Evolutionary conservation across 257 asterid genomes (phyloP), one percentile per base, ranked within the genome.

Genomic region (Datura wrightii): DNA sequence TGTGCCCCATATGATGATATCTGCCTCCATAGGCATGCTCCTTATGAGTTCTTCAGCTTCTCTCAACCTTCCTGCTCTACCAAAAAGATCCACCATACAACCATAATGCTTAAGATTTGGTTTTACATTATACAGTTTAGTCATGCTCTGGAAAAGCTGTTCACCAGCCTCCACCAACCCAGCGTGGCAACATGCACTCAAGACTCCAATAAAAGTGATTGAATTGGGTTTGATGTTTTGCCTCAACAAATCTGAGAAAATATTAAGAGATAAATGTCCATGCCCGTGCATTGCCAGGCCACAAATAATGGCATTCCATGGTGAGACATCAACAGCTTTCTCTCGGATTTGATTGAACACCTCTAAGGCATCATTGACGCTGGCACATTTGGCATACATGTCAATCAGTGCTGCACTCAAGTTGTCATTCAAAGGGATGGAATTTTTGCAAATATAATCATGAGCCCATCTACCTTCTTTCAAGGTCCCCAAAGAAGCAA

Each of bases 311-410:
- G 99, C 98, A 79, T 96, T 96, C 99, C 98, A 96, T 66, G 98
- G 98, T 1, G 98, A 96, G 76, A 94, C 90, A 8, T 87, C 91
- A 3, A 19, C 79, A 42, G 93, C 85, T 84, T 85, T 87, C 63
- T 94, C 92, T 66, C 85, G 90, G 60, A 89, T 87, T 86, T 89
- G 93, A 83, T 88, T 24, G 79, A 94, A 96, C 14, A 88, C 84
- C 84, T 93, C 92, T 46, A 92, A 87, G 82, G 99, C 98, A 2
- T 79, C 84, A 82, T 85, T 79, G 79, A 94, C 89, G 81, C 89
- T 90, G 80, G 97, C 98, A 82, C 99, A 96, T 89, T 96, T 94
- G 58, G 99, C 97, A 85, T 96, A 94, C 99, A 96, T 94, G 80
- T 96, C 97, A n/a, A 94, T 91, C 39, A 94, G 84, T 48, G 98